phyloP scores from a whole-genome alignment of 805 yeast species.

The Lipomyces yamadae region DNA sequence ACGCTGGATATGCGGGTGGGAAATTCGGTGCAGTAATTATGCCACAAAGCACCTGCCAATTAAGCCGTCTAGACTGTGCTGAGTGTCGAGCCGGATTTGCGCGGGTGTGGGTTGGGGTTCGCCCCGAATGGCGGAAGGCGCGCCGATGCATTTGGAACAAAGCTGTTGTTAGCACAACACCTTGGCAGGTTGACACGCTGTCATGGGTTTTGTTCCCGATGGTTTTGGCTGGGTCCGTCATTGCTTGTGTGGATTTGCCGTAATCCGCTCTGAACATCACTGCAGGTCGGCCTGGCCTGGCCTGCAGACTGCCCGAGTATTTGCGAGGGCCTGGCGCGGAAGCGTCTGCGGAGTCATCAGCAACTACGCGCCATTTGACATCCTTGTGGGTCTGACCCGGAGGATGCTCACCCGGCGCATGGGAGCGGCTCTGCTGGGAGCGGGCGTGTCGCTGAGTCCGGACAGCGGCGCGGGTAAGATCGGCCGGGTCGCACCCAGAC shows the following conservation, averaged over 20 bases:
- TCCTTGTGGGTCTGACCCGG: conserved; percentile 8
- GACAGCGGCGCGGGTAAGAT: not conserved
- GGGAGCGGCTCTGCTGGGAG: conserved; percentile 14
- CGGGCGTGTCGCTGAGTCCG: conserved; percentile 7
- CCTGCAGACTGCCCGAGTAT: conserved; percentile 36
- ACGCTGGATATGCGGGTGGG: conserved; percentile 37
- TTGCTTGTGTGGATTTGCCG: not conserved
- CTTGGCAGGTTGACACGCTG: not conserved
- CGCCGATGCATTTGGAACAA: not conserved
- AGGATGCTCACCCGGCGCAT: too few species aligned
- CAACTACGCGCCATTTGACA: conserved; percentile 6
- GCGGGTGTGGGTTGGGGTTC: conserved; percentile 7
- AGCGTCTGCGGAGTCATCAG: conserved; percentile 35
- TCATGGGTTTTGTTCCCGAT: not conserved
- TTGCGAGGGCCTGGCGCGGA: conserved; percentile 38
- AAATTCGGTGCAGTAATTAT: conserved; percentile 37
- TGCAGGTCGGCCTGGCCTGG: too few species aligned
- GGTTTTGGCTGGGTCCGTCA: conserved; percentile 1
- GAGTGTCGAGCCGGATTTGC: not conserved
- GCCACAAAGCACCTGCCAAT: not conserved
- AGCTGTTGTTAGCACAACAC: too few species aligned
- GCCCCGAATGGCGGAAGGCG: not conserved
- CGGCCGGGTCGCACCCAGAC: conserved; percentile 1
- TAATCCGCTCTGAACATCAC: not conserved
- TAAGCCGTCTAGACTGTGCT: not conserved